Conservation (phyloP, 768 basidiomycete species). For the Pseudohyphozyma bogoriensis region DNA sequence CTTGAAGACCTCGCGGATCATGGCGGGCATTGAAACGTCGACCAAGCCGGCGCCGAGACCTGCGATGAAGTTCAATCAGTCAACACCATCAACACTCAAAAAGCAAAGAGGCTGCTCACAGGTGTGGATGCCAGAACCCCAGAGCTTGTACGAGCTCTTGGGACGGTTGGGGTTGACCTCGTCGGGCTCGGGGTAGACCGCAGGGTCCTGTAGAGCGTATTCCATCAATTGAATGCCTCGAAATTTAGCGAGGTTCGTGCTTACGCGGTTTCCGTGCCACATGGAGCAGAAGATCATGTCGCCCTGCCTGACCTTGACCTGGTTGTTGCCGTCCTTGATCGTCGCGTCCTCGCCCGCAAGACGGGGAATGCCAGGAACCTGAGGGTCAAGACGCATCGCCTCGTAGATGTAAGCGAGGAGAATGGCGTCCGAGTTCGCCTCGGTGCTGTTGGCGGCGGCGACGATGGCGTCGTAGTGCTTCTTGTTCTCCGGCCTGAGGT, state of each 20-base stretch:
- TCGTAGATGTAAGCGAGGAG: constrained; percentile 1
- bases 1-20: constrained; percentile 9
- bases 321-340: constrained; percentile 11
- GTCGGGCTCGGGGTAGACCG: not conserved
- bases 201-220: not conserved
- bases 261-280: not conserved
- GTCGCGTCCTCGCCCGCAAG: not conserved
- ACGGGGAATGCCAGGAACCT: constrained; percentile 6
- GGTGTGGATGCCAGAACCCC: not conserved
- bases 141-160: not conserved
- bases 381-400: constrained; percentile 3
- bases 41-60: not conserved
- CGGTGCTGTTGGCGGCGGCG: not conserved
- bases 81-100: too few relatives aligned
- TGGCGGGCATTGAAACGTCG: not conserved
- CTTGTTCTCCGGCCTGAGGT: not conserved
- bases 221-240: too few relatives aligned
- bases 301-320: constrained; percentile 2
- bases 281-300: constrained; percentile 2
- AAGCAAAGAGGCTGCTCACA: not conserved
- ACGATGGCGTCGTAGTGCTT: not conserved
- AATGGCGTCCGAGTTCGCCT: not conserved
- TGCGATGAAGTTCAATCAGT: not conserved
- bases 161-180: not conserved
- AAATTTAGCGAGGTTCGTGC: too few relatives aligned